Evolutionary conservation across 257 asterid species (phyloP), one percentile per base, ranked within the genome.

Genomic region (Jaltomata sinuosa): DNA sequence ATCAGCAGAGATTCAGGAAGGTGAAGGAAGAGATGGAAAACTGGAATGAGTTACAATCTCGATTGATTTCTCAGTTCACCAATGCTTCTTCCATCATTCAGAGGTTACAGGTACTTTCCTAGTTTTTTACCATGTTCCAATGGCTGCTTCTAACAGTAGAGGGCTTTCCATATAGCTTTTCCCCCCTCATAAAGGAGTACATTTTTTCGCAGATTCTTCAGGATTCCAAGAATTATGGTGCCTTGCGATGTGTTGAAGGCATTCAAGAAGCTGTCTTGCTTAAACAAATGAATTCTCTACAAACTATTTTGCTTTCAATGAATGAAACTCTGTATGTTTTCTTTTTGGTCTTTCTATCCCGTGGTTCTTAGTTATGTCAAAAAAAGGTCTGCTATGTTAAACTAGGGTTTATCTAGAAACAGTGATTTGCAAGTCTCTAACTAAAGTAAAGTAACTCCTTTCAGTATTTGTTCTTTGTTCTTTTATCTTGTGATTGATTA

Each of bases 211-310:
- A 94, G 96, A 87, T 91, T 32, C 87, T 95, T 80, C 93, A 84
- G 86, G 84, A 91, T 85, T 72, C 85, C 5, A 86, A 80, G 47
- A 92, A 93, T 82, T 94, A 87, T 68, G 96, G 93, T 34, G 91
- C 83, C 21, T 87, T 95, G 91, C 85, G 57, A 85, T 90, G 93
- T 78, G 84, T 93, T 64, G 89, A 90, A 62, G 97, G 95, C 67
- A 88, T 95, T 47, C 88, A 91, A 84, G 83, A 85, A 86, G 92
- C 87, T 49, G 89, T 95, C 21, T 83, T 91, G 87, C 89, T 81
- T 9, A 95, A 91, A 90, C 98, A 95, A 87, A 88, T 91, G 93
- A 92, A 92, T 49, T 95, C 97, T 25, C 88, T 95, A 84, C 94
- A 90, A 34, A 87, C 21, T 27, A 88, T 91, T 81, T 19, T 91